Conservation (phyloP, 78 protist genomes). For the Diacronema lutheri region DNA sequence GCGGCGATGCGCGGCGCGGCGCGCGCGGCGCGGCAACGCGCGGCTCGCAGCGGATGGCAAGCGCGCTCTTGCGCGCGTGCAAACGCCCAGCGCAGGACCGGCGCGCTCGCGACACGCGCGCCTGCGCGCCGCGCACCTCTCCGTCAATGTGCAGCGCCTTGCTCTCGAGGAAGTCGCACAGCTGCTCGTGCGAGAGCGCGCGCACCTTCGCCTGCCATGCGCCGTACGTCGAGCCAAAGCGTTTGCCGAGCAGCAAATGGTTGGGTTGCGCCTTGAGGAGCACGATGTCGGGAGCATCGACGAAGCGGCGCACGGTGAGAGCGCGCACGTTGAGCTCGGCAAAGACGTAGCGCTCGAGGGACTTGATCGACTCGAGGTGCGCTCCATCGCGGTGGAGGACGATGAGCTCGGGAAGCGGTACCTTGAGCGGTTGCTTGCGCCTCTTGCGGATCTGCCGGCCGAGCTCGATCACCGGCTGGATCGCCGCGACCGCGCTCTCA, state of each 20-base stretch:
- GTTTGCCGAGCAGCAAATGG: conserved; percentile 22
- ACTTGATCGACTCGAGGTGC: conserved; percentile 42
- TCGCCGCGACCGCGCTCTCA: conserved; percentile 57
- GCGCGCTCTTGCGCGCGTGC: neutral
- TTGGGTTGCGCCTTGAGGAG: conserved; percentile 10
- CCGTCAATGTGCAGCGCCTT: conserved; percentile 1
- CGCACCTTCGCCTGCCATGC: neutral
- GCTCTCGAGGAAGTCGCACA: neutral
- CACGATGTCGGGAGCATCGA: neutral
- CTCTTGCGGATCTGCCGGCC: conserved; percentile 86
- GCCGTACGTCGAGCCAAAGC: conserved; percentile 27
- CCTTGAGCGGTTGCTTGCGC: conserved; percentile 57
- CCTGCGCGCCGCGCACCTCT: neutral
- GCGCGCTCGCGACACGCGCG: no score
- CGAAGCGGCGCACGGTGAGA: neutral
- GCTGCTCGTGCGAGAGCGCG: conserved; percentile 14
- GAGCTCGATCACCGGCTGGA: conserved; percentile 81
- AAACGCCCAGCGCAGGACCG: no score
- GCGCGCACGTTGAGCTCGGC: conserved; percentile 35
- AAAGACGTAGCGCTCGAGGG: conserved; percentile 55
- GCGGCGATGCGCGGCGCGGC: no score
- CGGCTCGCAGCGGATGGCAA: neutral
- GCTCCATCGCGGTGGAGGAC: conserved; percentile 49
- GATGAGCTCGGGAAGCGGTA: conserved; percentile 26
- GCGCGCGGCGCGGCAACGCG: no score